These are phyloP conservation scores for Rhodotorula babjevae DNA, from an alignment of 768 basidiomycete genomes.

Conservation along the genomic window DNA sequence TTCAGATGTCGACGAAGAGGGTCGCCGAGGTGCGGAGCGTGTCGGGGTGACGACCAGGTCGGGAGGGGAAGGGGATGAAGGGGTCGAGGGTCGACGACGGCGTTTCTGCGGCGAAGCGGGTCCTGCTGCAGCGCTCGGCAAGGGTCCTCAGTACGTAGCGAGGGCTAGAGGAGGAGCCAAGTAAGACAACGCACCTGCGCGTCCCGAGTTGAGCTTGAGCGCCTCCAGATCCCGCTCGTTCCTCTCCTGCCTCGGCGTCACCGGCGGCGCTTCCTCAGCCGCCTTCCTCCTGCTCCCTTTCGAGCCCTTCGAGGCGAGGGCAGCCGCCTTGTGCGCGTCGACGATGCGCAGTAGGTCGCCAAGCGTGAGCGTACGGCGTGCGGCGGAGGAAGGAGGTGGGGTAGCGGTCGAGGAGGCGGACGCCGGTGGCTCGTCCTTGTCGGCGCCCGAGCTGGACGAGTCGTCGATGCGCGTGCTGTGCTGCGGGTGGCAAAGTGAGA, in stretches of 20 bases:
- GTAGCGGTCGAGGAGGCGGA: too few species aligned
- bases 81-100: neutral
- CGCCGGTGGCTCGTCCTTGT: neutral
- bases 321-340: neutral
- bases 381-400: neutral
- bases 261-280: neutral
- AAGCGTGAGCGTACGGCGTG: neutral
- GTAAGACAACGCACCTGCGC: neutral
- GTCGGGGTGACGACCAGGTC: neutral
- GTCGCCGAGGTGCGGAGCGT: neutral
- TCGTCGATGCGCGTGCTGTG: too few species aligned
- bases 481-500: too few species aligned
- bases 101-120: neutral
- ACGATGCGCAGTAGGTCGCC: neutral
- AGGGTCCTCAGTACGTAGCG: neutral
- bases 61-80: slow-evolving; percentile 1
- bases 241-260: neutral
- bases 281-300: neutral
- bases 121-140: neutral
- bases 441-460: neutral
- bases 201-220: neutral
- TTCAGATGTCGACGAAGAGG: neutral
- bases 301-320: neutral
- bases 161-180: too few species aligned
- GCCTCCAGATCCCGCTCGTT: neutral